Evolutionary conservation across 805 yeast genomes (phyloP).

Genomic region (Candida manassasensis): DNA sequence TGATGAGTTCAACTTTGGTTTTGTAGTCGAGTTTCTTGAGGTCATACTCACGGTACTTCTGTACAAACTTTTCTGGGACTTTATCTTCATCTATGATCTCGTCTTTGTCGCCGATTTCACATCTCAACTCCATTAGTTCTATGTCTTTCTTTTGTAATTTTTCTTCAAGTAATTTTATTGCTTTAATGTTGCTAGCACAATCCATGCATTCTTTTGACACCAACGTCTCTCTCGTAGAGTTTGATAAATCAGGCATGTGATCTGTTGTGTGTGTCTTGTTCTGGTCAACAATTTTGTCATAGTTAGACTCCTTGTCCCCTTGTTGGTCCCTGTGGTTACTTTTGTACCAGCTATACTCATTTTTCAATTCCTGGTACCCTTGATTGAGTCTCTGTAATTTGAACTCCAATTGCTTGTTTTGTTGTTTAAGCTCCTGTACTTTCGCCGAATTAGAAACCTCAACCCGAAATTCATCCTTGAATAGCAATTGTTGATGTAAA

Average conservation of each 20-base stretch:
- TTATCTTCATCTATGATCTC: constrained; percentile 13
- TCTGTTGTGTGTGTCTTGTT: not conserved
- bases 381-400: constrained; percentile 12
- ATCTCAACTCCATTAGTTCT: not conserved
- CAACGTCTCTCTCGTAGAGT: not conserved
- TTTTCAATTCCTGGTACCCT: constrained; percentile 16
- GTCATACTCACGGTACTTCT: constrained; percentile 21
- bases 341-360: constrained; percentile 12
- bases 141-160: constrained; percentile 1
- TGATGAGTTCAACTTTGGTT: constrained; percentile 23
- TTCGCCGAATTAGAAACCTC: not conserved
- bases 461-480: constrained; percentile 2
- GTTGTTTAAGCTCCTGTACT: constrained; percentile 6
- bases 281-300: not conserved
- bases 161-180: not conserved
- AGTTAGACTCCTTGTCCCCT: not conserved
- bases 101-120: constrained; percentile 14
- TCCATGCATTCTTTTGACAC: not conserved
- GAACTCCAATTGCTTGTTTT: constrained; percentile 11
- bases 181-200: not conserved
- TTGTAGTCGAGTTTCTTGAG: constrained; percentile 27
- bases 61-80: constrained; percentile 18
- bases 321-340: not conserved
- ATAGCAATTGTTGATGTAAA: constrained; percentile 3
- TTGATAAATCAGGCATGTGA: not conserved